Evolutionary conservation across 2,329 filamentous ascomycete genomes (phyloP), one percentile per base, ranked within the genome.

Genomic region (Aspergillus piperis): DNA sequence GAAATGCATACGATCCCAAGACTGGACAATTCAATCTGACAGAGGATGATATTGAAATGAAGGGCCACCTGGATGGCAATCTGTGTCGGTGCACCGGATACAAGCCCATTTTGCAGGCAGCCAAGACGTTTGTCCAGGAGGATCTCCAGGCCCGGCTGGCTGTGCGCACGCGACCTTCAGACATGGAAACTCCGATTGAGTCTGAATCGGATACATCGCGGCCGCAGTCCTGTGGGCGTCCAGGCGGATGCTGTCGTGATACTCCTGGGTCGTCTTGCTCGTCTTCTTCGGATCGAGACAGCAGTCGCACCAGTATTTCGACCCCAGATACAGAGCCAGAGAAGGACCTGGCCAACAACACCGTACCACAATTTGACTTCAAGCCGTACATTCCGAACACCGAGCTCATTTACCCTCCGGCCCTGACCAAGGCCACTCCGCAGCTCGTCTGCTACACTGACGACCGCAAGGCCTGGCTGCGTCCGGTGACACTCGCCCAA

Each of bases 81-180:
- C 79, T 96, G 21, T 96, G 92, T 73, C 84, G 92, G 56, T 96
- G 92, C 75, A 96, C 92, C 0, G 92, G 92, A 2, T 96, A 96
- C 71, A 83, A 91, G 49, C 90, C 92, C 0, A 96, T 96, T 59
- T 79, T 96, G 2, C 90, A 96, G 72, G 91, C 92, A 1, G 92
- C 92, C 7, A 90, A 92, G 69, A 91, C 89, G 0, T 96, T 96
- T 74, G 60, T 70, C 10, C 57, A 56, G 17, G 60, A 91, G 85
- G 67, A 71, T 59, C 57, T 70, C 80, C 81, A 27, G 81, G 84
- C 30, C 78, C 77, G 41, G 71, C 73, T 49, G 17, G 39, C 15
- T 2, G 27, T 38, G n/a, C 15, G 17, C 3, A 47, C 49, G n/a
- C 21, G 19, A n/a, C n/a, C 49, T 1, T 42, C 11, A n/a, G 3